Conservation (phyloP, 139 green algal species). For the Ulvella scutata region DNA sequence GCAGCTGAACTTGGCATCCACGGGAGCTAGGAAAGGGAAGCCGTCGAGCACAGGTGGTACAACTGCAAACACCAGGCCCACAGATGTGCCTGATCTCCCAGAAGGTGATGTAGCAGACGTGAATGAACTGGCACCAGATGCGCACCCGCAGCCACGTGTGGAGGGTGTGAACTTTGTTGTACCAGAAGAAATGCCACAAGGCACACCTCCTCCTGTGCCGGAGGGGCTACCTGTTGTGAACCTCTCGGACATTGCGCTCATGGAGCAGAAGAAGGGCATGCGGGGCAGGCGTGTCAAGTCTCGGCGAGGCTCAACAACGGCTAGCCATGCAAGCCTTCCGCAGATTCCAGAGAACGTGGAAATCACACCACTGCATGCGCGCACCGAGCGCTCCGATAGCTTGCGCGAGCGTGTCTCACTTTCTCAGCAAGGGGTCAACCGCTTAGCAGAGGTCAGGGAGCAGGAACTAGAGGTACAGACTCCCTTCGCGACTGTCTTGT, state of each 20-base stretch:
- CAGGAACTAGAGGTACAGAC: background rate
- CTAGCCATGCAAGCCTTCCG: background rate
- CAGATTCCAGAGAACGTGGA: background rate
- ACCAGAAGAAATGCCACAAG: background rate
- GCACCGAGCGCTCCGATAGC: background rate
- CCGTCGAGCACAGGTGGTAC: background rate
- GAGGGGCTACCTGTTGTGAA: background rate
- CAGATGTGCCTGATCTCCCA: background rate
- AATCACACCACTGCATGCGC: background rate
- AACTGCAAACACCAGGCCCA: conserved; percentile 2
- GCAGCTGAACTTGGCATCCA: background rate
- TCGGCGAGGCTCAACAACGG: background rate
- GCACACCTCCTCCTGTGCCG: background rate
- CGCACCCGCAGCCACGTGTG: too few relatives aligned
- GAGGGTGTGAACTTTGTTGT: too few relatives aligned
- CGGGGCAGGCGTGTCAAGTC: background rate
- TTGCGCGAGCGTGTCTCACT: background rate
- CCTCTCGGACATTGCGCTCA: background rate
- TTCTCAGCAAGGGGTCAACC: background rate
- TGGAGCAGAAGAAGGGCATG: background rate
- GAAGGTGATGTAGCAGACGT: background rate
- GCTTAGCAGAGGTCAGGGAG: background rate
- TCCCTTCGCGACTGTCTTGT: too few relatives aligned
- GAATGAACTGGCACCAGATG: background rate
- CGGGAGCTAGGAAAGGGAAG: background rate